Evolutionary conservation across 345 rosid genomes (phyloP).

Genomic region (Hypericum androsaemum): DNA sequence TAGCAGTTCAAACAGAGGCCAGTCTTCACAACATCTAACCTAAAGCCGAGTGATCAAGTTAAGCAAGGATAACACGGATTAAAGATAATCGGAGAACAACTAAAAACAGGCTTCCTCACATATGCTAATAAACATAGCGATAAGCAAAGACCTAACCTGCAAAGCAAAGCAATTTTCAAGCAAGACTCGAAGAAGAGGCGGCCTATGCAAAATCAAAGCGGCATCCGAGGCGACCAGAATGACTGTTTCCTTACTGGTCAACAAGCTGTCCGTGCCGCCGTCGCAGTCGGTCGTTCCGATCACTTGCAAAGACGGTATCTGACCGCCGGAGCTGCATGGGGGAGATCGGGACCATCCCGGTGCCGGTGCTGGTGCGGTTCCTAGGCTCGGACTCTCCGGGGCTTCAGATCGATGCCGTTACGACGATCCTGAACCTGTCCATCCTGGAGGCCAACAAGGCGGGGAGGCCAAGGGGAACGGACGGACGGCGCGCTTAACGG

Average conservation of each 20-base stretch:
- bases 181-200: constrained; percentile 72
- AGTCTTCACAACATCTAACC: too few relatives aligned
- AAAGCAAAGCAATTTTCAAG: constrained; percentile 83
- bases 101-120: not conserved
- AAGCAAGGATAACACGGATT: not conserved
- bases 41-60: too few relatives aligned
- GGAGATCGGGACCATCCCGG: too few relatives aligned
- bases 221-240: constrained; percentile 38
- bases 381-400: constrained; percentile 15
- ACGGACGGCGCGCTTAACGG: constrained; percentile 47
- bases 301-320: too few relatives aligned
- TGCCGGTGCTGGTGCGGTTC: too few relatives aligned
- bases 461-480: constrained; percentile 60
- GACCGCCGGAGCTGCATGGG: too few relatives aligned
- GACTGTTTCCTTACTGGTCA: constrained; percentile 10
- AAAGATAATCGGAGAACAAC: too few relatives aligned
- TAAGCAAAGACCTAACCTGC: constrained; percentile 48
- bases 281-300: constrained; percentile 17
- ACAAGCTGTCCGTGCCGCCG: constrained; percentile 30
- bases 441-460: constrained; percentile 66
- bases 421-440: constrained; percentile 71
- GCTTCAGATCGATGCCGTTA: constrained; percentile 77
- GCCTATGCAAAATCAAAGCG: constrained; percentile 70
- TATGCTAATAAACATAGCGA: not conserved
- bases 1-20: too few relatives aligned